Evolutionary conservation across 805 yeast genomes (phyloP), one percentile per base, ranked within the genome.

Genomic region (Middelhovenomyces tepae): DNA sequence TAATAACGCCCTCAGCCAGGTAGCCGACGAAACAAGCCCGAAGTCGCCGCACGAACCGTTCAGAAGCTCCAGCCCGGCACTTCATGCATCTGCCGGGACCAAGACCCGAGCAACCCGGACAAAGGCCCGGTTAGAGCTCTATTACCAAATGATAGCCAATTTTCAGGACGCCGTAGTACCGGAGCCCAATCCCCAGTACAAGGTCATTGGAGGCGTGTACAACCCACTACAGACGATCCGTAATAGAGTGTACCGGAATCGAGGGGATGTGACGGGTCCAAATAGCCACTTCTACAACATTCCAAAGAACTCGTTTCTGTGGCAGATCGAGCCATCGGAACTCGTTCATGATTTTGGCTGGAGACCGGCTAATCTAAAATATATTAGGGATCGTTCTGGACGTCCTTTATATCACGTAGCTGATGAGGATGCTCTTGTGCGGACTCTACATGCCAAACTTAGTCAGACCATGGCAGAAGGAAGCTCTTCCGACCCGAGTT

Each of bases 221-320:
- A 85, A 85, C 50, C 95, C 95, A 3, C 59, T 85, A 27, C 94
- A 83, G 54, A 68, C 77, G n/a, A 73, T 85, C 17, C 60, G 95
- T 36, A 79, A 84, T 54, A 64, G 94, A 37, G 65, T 64, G 44
- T 21, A 28, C 32, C 28, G 35, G 31, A 36, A 32, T 26, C 32
- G 5, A 15, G 20, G 13, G 24, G 18, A 11, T 9, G 14, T 27
- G 13, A 11, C 13, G 9, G 27, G 36, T 7, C 16, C 28, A 15
- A 31, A 25, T 22, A 22, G 22, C 15, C 27, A 7, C 37, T 47
- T n/a, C 36, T 36, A 14, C 15, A 20, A 30, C 8, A 28, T 19
- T 15, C 38, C 31, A 5, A 29, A 28, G 11, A 28, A 16, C 3
- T 22, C 30, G 14, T 32, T 31, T 15, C 15, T 36, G 25, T 51